These are phyloP conservation scores for Aspergillus bridgeri DNA, from an alignment of 495 filamentous ascomycete genomes.

Conservation along the genomic window DNA sequence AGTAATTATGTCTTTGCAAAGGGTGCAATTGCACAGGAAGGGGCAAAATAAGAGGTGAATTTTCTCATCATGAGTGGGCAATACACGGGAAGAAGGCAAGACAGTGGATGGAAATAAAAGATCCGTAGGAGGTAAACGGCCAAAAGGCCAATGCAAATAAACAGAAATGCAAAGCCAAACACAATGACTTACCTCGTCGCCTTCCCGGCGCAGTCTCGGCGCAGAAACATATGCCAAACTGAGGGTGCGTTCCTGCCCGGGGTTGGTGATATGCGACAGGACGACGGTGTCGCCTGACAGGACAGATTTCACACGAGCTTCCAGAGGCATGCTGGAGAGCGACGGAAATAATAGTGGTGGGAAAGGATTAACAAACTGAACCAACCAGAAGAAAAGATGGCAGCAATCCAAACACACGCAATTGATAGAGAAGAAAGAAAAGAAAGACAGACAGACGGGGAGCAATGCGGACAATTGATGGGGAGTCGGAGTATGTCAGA, in stretches of 20 bases:
- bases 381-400: slow-evolving; percentile 7
- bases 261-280: slow-evolving; percentile 70
- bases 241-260: slow-evolving; percentile 72
- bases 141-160: slow-evolving; percentile 6
- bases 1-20: no score
- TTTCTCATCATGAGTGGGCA: background rate
- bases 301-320: slow-evolving; percentile 89
- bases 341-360: slow-evolving; percentile 14
- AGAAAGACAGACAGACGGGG: slow-evolving; percentile 4
- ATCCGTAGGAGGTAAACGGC: no score
- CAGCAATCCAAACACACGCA: slow-evolving; percentile 1
- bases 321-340: slow-evolving; percentile 41
- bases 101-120: background rate
- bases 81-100: background rate
- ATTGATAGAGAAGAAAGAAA: slow-evolving; percentile 13
- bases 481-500: background rate
- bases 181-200: slow-evolving; percentile 66
- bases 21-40: background rate
- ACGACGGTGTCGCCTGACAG: slow-evolving; percentile 90
- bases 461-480: slow-evolving; percentile 7
- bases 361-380: slow-evolving; percentile 13
- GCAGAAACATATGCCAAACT: slow-evolving; percentile 89
- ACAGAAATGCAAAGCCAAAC: no score
- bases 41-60: background rate
- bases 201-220: slow-evolving; percentile 80